Base-by-base conservation (phyloP, 2,329 filamentous ascomycete genomes). In the Geosmithia putterillii region DNA sequence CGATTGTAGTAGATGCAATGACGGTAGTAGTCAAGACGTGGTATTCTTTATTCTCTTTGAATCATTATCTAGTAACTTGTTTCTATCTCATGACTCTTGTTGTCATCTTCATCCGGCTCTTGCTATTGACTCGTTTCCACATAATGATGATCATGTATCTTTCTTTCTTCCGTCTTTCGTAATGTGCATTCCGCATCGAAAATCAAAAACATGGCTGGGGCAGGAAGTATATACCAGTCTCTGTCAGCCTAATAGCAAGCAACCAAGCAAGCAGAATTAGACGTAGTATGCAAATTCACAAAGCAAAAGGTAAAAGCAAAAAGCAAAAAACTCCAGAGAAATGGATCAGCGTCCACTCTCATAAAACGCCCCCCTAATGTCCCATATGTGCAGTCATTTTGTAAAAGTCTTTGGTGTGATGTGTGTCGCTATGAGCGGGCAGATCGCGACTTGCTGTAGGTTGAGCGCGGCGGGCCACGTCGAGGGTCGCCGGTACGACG, bases 401-500 rank as follows among this genome's bases (percentile, higher is more conserved):
- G 15, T 12, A 32, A 7, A 39, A 22, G 21, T 20, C 9, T 32
- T 9, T 32, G 28, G 28, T 39, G 20, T 39, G 37, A n/a, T 39
- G 37, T 39, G 18, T 39, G 37, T 42, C 28, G 32, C 19, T 39
- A 39, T 28, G 25, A 39, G 38, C 41, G 41, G 19, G 32, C 20
- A 12, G 36, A 45, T 14, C 41, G 38, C 39, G 43, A 44, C 37
- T 39, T 54, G 25, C 53, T 56, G 50, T 61, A 58, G 41, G 58
- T 51, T n/a, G 58, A 61, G 47, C 32, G 53, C 10, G 34, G 54
- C 20, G 51, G 43, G 23, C 53, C 52, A 20, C 60, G 54, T 43
- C n/a, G n/a, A n/a, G 56, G 60, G 34, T 55, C 54, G 43, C 57
- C 51, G 22, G 58, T 59, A 34, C 56, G 55, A 34, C 57, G 53